Base-by-base conservation (phyloP, 1,284 basidiomycete genomes). In the Ganoderma sinense region DNA sequence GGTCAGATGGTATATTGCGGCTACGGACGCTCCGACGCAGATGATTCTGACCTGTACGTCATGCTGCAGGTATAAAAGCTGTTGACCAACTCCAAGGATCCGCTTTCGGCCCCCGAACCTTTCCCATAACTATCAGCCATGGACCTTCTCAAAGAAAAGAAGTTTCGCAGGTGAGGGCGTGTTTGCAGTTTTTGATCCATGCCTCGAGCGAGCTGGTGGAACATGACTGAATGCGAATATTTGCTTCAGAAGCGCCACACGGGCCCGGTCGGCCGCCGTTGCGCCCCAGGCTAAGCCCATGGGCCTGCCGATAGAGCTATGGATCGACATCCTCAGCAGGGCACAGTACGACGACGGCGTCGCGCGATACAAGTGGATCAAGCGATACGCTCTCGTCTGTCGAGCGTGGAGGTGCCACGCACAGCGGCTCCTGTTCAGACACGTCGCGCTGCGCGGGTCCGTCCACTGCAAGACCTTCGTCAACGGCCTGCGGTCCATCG, bases 281-380 rank as follows among this genome's bases (percentile, higher is more conserved):
- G 26, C 23, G 6, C 4, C 33, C 33, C 51, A 53, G 26, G 51
- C 51, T 4, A 53, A 53, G 51, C 51, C 51, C 13, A 29, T 53
- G 26, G 51, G 26, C 23, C 29, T 29, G 51, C 48, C 48, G 10
- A 53, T 63, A 43, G 62, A 63, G 31, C 18, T 63, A 7, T 51
- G 43, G 43, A 60, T 68, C 45, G 45, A 56, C 33, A 68, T 68
- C n/a, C 45, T 68, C 11, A 33, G 48, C 11, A 43, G 53, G 20
- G 67, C 67, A 7, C 67, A 68, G 29, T 64, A 68, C 33, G 62
- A 68, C 45, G 67, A 68, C 33, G 45, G 64, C 39, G 31, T 68
- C 14, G 56, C 67, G 8, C 63, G 62, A 16, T 65, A 64, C 55
- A 64, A 53, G 14, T 68, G 67, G 67, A 58, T 65, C 33, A 68